Conservation (phyloP, 2,329 filamentous ascomycete species). For the Emmonsiellopsis sp. region DNA sequence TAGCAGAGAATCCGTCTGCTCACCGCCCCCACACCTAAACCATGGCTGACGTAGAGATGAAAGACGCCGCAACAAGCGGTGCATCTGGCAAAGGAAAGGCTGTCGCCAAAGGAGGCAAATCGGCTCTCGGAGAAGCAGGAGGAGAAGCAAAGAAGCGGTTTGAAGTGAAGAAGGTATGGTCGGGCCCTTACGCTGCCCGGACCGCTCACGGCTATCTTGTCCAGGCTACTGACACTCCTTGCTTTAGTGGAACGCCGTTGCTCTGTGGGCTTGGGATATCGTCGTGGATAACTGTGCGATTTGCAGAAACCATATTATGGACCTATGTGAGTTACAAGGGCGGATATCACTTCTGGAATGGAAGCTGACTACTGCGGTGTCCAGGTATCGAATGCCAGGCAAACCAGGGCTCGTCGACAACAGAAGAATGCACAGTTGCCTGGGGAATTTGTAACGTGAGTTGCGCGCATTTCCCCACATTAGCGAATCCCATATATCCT, state of each 20-base stretch:
- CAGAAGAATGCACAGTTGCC: slow-evolving; percentile 95
- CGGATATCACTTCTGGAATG: not conserved
- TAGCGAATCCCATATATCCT: not conserved
- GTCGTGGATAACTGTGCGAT: slow-evolving; percentile 99
- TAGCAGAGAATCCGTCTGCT: no score
- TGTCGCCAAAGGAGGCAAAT: slow-evolving; percentile 47
- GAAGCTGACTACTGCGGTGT: not conserved
- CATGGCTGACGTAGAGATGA: slow-evolving; percentile 98
- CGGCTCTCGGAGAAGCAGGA: slow-evolving; percentile 38
- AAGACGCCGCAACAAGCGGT: slow-evolving; percentile 57
- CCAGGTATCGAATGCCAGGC: slow-evolving; percentile 94
- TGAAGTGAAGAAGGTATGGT: slow-evolving; percentile 91
- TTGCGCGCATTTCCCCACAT: slow-evolving; percentile 12
- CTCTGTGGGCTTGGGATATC: slow-evolving; percentile 98
- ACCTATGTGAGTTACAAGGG: slow-evolving; percentile 60
- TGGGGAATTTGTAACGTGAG: slow-evolving; percentile 99
- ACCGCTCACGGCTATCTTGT: not conserved
- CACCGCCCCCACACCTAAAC: slow-evolving; percentile 7
- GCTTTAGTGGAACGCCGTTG: slow-evolving; percentile 88
- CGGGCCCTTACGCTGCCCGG: not conserved
- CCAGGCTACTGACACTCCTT: slow-evolving; percentile 7
- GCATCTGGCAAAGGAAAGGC: slow-evolving; percentile 44
- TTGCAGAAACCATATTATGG: slow-evolving; percentile 99
- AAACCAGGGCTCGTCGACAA: slow-evolving; percentile 94
- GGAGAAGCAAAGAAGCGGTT: slow-evolving; percentile 82